Conservation (phyloP, 495 filamentous ascomycete genomes). For the Cudoniella acicularis region DNA sequence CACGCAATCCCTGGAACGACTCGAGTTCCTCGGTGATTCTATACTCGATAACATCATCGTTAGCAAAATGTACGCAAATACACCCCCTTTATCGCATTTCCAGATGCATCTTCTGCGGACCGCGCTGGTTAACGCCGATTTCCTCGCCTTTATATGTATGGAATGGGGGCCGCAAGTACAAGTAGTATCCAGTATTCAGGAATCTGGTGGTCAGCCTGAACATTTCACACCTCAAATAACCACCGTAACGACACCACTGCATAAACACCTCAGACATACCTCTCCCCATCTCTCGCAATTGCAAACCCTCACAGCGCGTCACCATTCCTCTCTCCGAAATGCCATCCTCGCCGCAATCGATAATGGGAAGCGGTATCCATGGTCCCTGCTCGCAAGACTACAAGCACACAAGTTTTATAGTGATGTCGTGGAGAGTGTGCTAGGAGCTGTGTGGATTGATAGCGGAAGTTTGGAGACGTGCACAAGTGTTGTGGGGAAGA, state of each 20-base stretch:
- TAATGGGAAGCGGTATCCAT: constrained; percentile 59
- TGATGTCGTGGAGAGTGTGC: constrained; percentile 75
- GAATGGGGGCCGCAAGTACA: constrained; percentile 32
- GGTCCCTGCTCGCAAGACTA: constrained; percentile 63
- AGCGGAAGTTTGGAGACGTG: constrained; percentile 60
- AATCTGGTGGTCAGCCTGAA: constrained; percentile 15
- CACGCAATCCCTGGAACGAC: constrained; percentile 69
- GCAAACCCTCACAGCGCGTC: constrained; percentile 39
- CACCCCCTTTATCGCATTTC: constrained; percentile 42
- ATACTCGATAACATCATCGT: constrained; percentile 78
- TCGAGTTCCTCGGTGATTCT: constrained; percentile 90
- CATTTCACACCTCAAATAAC: constrained; percentile 16
- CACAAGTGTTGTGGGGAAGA: constrained; percentile 50
- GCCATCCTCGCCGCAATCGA: constrained; percentile 48
- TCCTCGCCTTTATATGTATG: constrained; percentile 85
- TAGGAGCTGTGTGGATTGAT: constrained; percentile 87
- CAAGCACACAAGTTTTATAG: constrained; percentile 77
- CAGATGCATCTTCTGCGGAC: constrained; percentile 73
- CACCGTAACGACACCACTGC: constrained; percentile 44
- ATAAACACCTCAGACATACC: constrained; percentile 64
- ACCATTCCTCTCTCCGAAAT: constrained; percentile 46
- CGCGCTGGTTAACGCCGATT: constrained; percentile 76
- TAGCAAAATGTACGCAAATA: constrained; percentile 42
- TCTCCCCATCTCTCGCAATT: constrained; percentile 38
- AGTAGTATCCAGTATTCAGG: constrained; percentile 2